Evolutionary conservation across 345 rosid species (phyloP).

Genomic region (Lepidium africanum): DNA sequence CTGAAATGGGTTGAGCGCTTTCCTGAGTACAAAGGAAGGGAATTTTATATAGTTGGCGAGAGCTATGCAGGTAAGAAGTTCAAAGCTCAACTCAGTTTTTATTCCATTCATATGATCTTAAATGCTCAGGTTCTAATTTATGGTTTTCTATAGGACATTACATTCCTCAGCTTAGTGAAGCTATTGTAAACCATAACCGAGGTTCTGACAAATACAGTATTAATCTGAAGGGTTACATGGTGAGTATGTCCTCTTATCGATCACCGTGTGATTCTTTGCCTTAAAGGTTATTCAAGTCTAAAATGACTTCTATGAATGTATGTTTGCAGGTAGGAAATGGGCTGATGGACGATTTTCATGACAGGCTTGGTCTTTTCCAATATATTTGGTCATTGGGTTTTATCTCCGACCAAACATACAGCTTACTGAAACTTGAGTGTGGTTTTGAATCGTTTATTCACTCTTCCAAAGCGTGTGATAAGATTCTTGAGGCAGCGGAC

Average conservation of each 20-base stretch:
- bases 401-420: conserved; percentile 81
- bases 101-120: background rate
- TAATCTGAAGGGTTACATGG: conserved; percentile 92
- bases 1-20: conserved; percentile 85
- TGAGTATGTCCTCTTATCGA: conserved; percentile 16
- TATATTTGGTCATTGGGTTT: conserved; percentile 84
- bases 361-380: conserved; percentile 72
- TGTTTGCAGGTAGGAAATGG: conserved; percentile 86
- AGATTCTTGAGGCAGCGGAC: conserved; percentile 45
- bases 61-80: conserved; percentile 70
- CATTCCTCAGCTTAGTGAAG: conserved; percentile 89
- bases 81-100: background rate
- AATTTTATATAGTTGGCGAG: conserved; percentile 82
- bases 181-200: conserved; percentile 53
- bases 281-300: background rate
- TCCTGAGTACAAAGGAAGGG: conserved; percentile 80
- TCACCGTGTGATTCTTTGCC: background rate
- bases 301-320: background rate
- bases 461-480: conserved; percentile 48
- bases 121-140: background rate
- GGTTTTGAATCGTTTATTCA: conserved; percentile 68
- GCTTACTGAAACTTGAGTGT: conserved; percentile 52
- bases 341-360: conserved; percentile 77
- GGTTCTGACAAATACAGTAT: conserved; percentile 36
- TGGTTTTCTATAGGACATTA: conserved; percentile 62